These are phyloP conservation scores for Ogataea ganodermae DNA, from an alignment of 805 yeast species.

Conservation along the genomic window DNA sequence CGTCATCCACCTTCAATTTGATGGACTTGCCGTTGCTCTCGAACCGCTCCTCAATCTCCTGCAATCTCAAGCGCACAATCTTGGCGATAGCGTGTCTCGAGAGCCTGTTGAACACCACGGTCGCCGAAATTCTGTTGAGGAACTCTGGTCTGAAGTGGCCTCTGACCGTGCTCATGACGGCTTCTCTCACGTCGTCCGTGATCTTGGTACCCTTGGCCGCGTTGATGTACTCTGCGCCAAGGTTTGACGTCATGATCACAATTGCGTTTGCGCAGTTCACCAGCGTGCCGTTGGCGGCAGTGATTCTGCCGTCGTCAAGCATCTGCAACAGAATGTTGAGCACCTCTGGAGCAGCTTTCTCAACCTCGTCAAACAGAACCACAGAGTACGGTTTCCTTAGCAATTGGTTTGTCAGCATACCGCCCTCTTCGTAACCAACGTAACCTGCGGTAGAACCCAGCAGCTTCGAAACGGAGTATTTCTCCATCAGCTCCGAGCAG, in stretches of 20 bases:
- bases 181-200: conserved; percentile 65
- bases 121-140: conserved; percentile 91
- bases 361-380: conserved; percentile 95
- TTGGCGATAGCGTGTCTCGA: conserved; percentile 89
- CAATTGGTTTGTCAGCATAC: conserved; percentile 89
- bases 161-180: conserved; percentile 82
- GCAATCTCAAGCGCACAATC: conserved; percentile 83
- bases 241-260: conserved; percentile 93
- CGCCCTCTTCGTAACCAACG: conserved; percentile 97
- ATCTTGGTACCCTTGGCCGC: conserved; percentile 62
- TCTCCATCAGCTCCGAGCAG: conserved; percentile 94
- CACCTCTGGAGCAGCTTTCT: conserved; percentile 98
- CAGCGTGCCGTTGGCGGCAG: conserved; percentile 91
- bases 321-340: conserved; percentile 88
- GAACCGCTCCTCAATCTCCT: conserved; percentile 85
- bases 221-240: conserved; percentile 90
- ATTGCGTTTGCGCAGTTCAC: conserved; percentile 92
- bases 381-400: conserved; percentile 94
- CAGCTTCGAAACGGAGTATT: conserved; percentile 91
- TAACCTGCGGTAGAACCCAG: conserved; percentile 98
- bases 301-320: conserved; percentile 94
- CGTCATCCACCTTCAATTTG: conserved; percentile 68
- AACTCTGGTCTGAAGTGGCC: conserved; percentile 96
- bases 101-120: conserved; percentile 88
- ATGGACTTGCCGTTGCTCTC: conserved; percentile 80